Evolutionary conservation across 176 grass and related monocot species (phyloP).

Genomic region (Luzula sylvatica): DNA sequence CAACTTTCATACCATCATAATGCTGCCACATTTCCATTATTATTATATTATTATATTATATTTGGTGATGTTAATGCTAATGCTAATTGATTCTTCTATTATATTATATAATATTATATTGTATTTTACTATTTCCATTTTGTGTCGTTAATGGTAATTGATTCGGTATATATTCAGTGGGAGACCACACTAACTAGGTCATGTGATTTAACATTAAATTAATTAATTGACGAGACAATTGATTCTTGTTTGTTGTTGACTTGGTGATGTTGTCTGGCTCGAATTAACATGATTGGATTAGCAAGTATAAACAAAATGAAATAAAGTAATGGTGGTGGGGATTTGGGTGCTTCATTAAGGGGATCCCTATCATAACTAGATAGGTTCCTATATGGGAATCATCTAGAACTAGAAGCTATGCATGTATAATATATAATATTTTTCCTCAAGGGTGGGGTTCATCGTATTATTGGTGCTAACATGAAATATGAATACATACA

Average conservation of each 20-base stretch:
- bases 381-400: conserved; percentile 23
- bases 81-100: conserved; percentile 8
- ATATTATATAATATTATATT: no score
- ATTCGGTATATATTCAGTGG: conserved; percentile 13
- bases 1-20: neutral
- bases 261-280: neutral
- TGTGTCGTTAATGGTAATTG: no score
- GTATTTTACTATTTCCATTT: no score
- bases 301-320: conserved; percentile 19
- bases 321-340: conserved; percentile 13
- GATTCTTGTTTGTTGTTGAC: conserved; percentile 12
- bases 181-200: conserved; percentile 6
- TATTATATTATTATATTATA: conserved; percentile 4
- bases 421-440: no score
- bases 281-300: conserved; percentile 11
- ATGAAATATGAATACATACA: conserved; percentile 1
- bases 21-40: neutral
- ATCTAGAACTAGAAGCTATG: conserved; percentile 25
- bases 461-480: conserved; percentile 22
- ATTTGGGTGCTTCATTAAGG: conserved; percentile 15
- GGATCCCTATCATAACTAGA: conserved; percentile 7
- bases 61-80: conserved; percentile 2
- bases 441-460: conserved; percentile 17
- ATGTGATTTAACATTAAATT: no score
- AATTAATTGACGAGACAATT: no score